A percentile compares a stretch with the other conserved stretches of the same genome.
These are phyloP conservation scores for Astrephomene gubernaculifera DNA, from an alignment of 139 green algal species.

Conservation along the genomic window DNA sequence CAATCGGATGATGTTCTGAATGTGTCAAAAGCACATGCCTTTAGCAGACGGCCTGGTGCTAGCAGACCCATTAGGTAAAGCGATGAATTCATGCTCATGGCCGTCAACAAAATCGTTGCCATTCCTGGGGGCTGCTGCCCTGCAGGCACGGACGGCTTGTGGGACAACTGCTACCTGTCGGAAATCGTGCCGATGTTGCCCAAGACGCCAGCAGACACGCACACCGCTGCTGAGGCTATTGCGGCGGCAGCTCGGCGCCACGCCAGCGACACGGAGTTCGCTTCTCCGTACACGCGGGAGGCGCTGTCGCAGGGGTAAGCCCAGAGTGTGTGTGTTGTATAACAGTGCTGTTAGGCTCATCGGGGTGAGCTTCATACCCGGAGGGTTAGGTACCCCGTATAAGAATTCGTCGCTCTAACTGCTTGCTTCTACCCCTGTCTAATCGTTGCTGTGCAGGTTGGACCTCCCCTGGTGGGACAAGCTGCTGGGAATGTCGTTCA, in stretches of 20 bases:
- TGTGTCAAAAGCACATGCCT: no score
- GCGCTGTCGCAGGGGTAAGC: constrained; percentile 74
- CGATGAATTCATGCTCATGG: no score
- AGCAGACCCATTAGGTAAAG: no score
- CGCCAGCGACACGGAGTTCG: constrained; percentile 68
- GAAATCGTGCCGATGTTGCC: constrained; percentile 63
- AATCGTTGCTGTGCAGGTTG: constrained; percentile 44
- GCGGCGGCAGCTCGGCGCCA: constrained; percentile 50
- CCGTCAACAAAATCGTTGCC: no score
- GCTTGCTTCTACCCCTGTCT: not conserved
- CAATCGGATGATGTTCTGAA: no score
- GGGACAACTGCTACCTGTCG: constrained; percentile 73
- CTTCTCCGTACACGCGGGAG: constrained; percentile 82
- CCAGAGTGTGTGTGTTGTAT: not conserved
- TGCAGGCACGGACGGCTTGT: constrained; percentile 75
- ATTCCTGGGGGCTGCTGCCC: no score
- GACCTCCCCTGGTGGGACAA: constrained; percentile 89
- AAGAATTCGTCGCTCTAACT: no score
- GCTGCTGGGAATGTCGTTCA: constrained; percentile 62
- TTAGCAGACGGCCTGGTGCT: no score
- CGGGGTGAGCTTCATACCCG: no score
- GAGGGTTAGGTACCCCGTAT: no score
- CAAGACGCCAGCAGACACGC: constrained; percentile 1
- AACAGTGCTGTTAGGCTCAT: no score
- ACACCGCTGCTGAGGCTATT: constrained; percentile 56